A percentile compares a stretch with the other conserved stretches of the same genome.
phyloP scores from a whole-genome alignment of 225 moss, liverwort and hornwort species.

The Thuidium tamariscinum region DNA sequence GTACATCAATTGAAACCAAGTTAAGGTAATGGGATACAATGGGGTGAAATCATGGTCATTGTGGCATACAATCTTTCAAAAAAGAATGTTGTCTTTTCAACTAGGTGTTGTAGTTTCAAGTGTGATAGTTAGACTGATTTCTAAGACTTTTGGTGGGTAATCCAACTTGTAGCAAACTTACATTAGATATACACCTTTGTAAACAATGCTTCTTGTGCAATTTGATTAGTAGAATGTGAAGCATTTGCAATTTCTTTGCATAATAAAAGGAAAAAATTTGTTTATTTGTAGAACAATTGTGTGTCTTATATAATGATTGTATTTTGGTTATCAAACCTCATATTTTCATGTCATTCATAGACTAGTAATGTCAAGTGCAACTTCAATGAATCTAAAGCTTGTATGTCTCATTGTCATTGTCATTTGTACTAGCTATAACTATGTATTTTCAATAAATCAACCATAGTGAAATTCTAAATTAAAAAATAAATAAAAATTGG shows the following conservation, averaged over 20 bases:
- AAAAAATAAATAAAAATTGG: no score
- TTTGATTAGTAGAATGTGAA: background rate
- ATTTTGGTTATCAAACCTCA: background rate
- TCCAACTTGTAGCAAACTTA: background rate
- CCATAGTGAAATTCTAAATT: no score
- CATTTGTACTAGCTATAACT: background rate
- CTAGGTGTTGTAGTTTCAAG: background rate
- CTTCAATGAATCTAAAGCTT: background rate
- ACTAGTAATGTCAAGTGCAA: background rate
- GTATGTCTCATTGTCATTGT: background rate
- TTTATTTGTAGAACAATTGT: background rate
- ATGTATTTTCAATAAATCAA: no score
- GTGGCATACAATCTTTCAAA: background rate
- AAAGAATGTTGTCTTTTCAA: background rate
- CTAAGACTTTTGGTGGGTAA: accelerated
- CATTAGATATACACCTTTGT: background rate
- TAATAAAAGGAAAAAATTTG: background rate
- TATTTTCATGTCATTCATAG: background rate
- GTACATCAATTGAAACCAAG: no score
- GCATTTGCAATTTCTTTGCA: background rate
- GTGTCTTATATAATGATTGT: background rate
- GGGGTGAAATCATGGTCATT: no score
- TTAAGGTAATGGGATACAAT: no score
- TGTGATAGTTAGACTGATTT: background rate
- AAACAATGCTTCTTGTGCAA: accelerated